These are phyloP conservation scores for Boletus pseudopeckii DNA, from an alignment of 768 basidiomycete species.

Conservation along the genomic window DNA sequence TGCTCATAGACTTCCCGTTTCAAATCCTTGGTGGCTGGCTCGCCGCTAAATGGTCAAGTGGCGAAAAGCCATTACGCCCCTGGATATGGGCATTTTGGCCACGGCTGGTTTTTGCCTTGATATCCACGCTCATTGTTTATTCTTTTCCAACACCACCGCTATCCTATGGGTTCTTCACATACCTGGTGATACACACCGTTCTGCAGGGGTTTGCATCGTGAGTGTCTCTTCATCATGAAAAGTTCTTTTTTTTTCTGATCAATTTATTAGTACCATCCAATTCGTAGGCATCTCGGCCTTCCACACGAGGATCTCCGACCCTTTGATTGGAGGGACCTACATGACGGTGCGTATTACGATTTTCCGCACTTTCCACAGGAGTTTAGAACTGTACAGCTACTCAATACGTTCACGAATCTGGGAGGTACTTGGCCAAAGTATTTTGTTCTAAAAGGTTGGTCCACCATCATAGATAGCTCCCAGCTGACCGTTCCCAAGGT, in stretches of 20 bases:
- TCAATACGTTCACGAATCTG: conserved; percentile 95
- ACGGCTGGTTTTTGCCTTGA: conserved; percentile 66
- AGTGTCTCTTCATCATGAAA: conserved; percentile 28
- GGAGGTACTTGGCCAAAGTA: conserved; percentile 98
- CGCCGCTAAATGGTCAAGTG: conserved; percentile 87
- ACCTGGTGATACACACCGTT: conserved; percentile 80
- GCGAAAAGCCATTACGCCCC: conserved; percentile 72
- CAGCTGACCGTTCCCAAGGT: conserved; percentile 40
- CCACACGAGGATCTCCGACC: conserved; percentile 95
- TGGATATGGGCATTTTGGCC: conserved; percentile 95
- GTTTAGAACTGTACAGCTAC: conserved; percentile 48
- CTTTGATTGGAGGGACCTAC: conserved; percentile 96
- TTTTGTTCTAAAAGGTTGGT: conserved; percentile 84
- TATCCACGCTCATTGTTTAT: conserved; percentile 75
- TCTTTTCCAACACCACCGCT: conserved; percentile 81
- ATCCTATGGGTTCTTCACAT: conserved; percentile 70
- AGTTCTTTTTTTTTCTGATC: conserved; percentile 1
- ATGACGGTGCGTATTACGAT: conserved; percentile 76
- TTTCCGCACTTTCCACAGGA: background rate
- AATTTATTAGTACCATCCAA: conserved; percentile 76
- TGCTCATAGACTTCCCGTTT: conserved; percentile 96
- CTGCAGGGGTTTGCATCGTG: conserved; percentile 82
- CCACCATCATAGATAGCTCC: background rate
- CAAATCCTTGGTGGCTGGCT: conserved; percentile 94
- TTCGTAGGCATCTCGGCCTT: conserved; percentile 99